These are phyloP conservation scores for Phanerochaete sordida DNA, from an alignment of 768 basidiomycete species.

Conservation along the genomic window DNA sequence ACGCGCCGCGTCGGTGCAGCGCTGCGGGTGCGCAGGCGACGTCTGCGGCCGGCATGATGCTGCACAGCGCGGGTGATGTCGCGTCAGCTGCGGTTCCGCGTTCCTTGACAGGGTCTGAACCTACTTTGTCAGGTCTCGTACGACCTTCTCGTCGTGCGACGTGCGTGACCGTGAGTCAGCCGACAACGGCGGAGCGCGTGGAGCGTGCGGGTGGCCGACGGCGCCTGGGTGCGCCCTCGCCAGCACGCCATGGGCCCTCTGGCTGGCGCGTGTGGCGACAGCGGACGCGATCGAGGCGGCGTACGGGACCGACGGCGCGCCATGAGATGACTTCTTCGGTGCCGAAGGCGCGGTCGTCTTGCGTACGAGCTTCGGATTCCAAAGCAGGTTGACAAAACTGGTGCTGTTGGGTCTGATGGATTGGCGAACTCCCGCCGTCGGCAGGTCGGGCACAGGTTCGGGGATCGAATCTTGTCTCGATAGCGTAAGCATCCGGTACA, in stretches of 20 bases:
- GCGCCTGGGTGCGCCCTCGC: neutral
- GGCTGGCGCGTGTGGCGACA: neutral
- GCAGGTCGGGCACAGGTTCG: neutral
- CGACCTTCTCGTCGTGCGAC: neutral
- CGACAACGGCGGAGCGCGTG: neutral
- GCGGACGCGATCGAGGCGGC: neutral
- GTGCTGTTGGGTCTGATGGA: neutral
- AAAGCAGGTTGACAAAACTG: slow-evolving; percentile 9
- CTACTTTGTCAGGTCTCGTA: neutral
- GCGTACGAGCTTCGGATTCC: slow-evolving; percentile 12
- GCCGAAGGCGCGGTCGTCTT: neutral
- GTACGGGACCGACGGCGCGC: neutral
- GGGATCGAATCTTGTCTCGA: neutral
- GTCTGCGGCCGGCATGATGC: neutral
- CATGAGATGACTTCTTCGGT: neutral
- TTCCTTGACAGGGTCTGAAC: neutral
- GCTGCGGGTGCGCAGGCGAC: neutral
- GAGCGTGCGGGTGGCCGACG: neutral
- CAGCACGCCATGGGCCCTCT: neutral
- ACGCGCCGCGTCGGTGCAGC: neutral
- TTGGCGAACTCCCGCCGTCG: neutral
- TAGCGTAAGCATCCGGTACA: neutral
- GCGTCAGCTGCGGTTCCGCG: neutral
- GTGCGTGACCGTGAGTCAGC: neutral
- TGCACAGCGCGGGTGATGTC: neutral